Conservation (phyloP, 352 stramenopile species). For the Pythium folliculosum region DNA sequence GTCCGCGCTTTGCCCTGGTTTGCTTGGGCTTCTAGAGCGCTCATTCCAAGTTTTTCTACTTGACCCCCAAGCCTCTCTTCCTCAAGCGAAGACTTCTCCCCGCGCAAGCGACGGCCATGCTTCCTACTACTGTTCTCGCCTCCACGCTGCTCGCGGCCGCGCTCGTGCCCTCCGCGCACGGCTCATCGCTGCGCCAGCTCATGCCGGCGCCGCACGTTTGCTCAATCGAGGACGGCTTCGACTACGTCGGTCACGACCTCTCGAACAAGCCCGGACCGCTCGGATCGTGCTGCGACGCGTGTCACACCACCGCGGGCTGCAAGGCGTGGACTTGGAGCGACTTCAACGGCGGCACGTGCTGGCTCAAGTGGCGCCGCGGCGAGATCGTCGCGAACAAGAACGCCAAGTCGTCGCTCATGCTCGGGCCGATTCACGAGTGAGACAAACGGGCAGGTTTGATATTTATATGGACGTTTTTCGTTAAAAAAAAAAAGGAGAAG, state of each 20-base stretch:
- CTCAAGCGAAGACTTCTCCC: background rate
- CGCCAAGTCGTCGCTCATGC: background rate
- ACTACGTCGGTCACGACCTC: constrained; percentile 2
- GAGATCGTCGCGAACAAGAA: background rate
- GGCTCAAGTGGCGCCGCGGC: constrained; percentile 38
- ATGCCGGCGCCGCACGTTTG: background rate
- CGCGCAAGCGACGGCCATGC: background rate
- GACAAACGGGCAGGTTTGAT: too few relatives aligned
- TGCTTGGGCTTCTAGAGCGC: too few relatives aligned
- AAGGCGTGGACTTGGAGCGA: constrained; percentile 37
- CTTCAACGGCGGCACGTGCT: constrained; percentile 56
- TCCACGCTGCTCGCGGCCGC: background rate
- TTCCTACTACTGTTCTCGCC: background rate
- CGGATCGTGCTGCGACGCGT: background rate
- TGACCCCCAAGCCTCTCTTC: background rate
- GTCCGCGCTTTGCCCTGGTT: too few relatives aligned
- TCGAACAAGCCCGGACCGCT: background rate
- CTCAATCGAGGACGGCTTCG: background rate
- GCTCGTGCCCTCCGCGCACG: too few relatives aligned
- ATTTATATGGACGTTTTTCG: too few relatives aligned
- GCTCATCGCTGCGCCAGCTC: background rate
- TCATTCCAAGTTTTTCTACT: constrained; percentile 6
- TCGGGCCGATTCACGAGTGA: background rate
- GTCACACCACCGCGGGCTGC: background rate
- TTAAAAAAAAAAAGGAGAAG: too few relatives aligned